Evolutionary conservation across 2,329 filamentous ascomycete genomes (phyloP).

Genomic region (Paraphoma sp.): DNA sequence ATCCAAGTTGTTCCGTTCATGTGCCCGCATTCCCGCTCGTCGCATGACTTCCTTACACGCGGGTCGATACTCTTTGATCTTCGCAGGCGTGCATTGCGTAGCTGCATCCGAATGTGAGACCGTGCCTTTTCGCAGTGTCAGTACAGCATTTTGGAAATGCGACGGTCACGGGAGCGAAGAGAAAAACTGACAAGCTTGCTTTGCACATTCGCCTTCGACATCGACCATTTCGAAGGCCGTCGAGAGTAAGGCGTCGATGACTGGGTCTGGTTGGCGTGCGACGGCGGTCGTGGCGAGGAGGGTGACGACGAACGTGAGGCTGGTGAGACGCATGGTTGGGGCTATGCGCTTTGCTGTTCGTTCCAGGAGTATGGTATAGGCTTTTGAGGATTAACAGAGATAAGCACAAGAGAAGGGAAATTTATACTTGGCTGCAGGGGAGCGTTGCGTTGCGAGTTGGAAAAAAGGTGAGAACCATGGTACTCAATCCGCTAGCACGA

Average conservation of each 20-base stretch:
- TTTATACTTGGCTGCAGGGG: too few species aligned
- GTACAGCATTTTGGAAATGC: not conserved
- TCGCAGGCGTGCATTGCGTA: not conserved
- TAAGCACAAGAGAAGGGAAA: too few species aligned
- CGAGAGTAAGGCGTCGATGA: not conserved
- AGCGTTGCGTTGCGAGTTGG: too few species aligned
- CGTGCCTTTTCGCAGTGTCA: not conserved
- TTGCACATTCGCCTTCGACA: not conserved
- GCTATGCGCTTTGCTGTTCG: too few species aligned
- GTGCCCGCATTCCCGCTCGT: not conserved
- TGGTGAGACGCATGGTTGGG: not conserved
- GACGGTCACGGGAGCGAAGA: not conserved
- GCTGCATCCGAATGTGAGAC: not conserved
- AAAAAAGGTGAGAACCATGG: too few species aligned
- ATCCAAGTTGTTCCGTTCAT: not conserved
- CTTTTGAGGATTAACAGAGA: too few species aligned
- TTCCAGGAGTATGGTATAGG: too few species aligned
- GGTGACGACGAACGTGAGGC: not conserved
- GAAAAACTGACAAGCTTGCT: not conserved
- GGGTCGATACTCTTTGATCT: not conserved
- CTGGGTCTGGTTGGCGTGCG: not conserved
- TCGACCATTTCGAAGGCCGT: not conserved
- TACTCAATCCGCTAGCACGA: too few species aligned
- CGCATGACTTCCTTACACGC: not conserved
- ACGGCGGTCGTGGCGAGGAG: not conserved